Conservation (phyloP, 768 basidiomycete genomes). For the Solioccasus polychromus region DNA sequence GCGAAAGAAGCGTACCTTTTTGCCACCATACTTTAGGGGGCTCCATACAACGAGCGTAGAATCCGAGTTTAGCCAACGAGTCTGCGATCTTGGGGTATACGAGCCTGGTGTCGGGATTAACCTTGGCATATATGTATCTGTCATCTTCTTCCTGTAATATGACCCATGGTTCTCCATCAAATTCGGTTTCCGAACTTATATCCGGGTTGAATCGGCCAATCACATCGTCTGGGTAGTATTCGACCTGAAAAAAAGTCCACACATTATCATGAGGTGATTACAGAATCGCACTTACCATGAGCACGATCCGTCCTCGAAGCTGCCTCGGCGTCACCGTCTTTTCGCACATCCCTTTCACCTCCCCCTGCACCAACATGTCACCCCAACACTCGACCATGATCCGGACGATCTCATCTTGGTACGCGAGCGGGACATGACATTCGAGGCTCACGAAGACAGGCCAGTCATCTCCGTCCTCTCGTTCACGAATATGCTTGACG, state of each 20-base stretch:
- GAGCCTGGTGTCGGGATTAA: conserved; percentile 4
- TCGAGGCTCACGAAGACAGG: conserved; percentile 61
- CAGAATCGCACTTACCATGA: conserved; percentile 47
- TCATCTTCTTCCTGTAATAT: neutral
- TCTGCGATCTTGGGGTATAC: conserved; percentile 41
- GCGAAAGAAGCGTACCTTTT: conserved; percentile 27
- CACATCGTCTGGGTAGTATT: conserved; percentile 44
- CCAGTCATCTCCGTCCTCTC: conserved; percentile 39
- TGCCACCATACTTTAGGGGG: conserved; percentile 50
- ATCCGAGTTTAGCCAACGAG: conserved; percentile 52
- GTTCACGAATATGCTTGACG: conserved; percentile 16
- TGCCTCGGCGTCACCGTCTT: conserved; percentile 41
- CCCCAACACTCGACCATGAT: conserved; percentile 53
- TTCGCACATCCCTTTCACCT: conserved; percentile 13
- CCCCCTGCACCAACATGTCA: conserved; percentile 44
- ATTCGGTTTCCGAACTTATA: neutral
- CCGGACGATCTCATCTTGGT: conserved; percentile 51
- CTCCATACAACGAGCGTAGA: conserved; percentile 63
- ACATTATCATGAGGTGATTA: too few species aligned
- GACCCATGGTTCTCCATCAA: conserved; percentile 5
- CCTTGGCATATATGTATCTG: conserved; percentile 19
- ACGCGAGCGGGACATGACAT: conserved; percentile 53
- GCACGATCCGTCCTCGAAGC: conserved; percentile 50
- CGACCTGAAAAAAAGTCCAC: conserved; percentile 49
- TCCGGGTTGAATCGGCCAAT: neutral